Base-by-base conservation (phyloP, 768 basidiomycete genomes). In the Trametes punicea region DNA sequence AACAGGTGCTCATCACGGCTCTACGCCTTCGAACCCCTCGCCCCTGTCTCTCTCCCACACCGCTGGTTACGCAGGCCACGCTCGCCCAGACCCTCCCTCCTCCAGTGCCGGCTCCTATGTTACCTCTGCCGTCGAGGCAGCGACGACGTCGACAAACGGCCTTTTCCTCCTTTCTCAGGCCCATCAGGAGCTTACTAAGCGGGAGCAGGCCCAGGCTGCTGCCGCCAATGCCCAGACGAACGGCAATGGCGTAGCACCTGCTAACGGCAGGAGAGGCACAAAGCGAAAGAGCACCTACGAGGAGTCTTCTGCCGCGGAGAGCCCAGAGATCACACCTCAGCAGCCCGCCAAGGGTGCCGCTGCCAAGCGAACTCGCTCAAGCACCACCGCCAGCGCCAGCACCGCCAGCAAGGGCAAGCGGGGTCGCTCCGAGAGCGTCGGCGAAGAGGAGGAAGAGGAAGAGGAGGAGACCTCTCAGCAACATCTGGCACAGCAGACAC, bases 121-220 rank as follows among this genome's bases (percentile, higher is more conserved):
- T 59, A 52, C 58, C 25, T 73, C 75, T 20, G 73, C 87, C 2
- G 77, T 77, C 45, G 84, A 74, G 38, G 81, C 88, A 8, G 78
- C 91, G 2, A 59, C 90, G 4, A 78, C 83, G 18, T 91, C 93
- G 51, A 88, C 93, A 48, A 97, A 96, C 67, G 94, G 95, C 25
- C 82, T 98, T 42, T 98, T 95, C 74, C 77, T 98, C 45, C 84
- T 98, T 50, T 88, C 86, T 1, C 94, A 98, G 73, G 95, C 94
- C 25, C 94, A 97, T 68, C 94, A 97, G 70, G 94, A 96, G 77
- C 83, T 97, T 57, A 91, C 90, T 33, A 96, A 95, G 74, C 84
- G 92, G n/a, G 93, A 96, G 71, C 89, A 92, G 69, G 85, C 87
- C 0, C 84, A 88, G 67, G 66, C 73, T 18, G 72, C 70, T 49